Evolutionary conservation across 2,329 filamentous ascomycete genomes (phyloP), one percentile per base, ranked within the genome.

Genomic region (Coniella vitis): DNA sequence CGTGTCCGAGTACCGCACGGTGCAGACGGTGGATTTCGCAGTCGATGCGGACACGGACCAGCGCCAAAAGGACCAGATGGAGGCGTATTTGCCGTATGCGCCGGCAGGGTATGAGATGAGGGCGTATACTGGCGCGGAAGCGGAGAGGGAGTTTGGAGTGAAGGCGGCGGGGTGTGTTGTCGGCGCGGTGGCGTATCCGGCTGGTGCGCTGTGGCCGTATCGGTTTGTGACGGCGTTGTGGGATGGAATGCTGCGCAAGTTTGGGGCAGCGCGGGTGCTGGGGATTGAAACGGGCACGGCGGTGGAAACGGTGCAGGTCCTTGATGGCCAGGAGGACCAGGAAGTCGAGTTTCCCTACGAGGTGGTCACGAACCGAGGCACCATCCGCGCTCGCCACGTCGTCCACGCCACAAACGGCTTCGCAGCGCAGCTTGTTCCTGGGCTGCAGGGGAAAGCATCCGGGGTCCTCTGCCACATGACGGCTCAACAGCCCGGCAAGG

Each of bases 371-470:
- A 46, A 55, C 0, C 63, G 71, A 7, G 76, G 76, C 2, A 54
- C 37, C 0, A 65, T 81, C 31, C 59, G 57, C 3, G 66, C 75
- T 7, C 63, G 65, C 1, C 71, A 81, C 45, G 64, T 84, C 1
- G 66, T 83, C 2, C 75, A 83, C 54, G 75, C 75, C 7, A 83
- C 77, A 1, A 82, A 83, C 53, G 76, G 66, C 4, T 74, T 74
- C 54, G 67, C 73, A 0, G 60, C 70, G 0, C 70, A 78, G 44
- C 69, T 82, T 1, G 57, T 81, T 3, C 75, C 78, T 0, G 68
- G 65, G 0, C 62, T 81, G 1, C 63, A 67, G 3, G 67, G 68
- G 8, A 69, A 67, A 37, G 57, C 77, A n/a, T 68, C 71, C 0
- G 68, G 73, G 0, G 52, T 69, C 0, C 61, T 72, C 3, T 73